Base-by-base conservation (phyloP, 2,329 filamentous ascomycete species). In the Neoascochyta sp. region DNA sequence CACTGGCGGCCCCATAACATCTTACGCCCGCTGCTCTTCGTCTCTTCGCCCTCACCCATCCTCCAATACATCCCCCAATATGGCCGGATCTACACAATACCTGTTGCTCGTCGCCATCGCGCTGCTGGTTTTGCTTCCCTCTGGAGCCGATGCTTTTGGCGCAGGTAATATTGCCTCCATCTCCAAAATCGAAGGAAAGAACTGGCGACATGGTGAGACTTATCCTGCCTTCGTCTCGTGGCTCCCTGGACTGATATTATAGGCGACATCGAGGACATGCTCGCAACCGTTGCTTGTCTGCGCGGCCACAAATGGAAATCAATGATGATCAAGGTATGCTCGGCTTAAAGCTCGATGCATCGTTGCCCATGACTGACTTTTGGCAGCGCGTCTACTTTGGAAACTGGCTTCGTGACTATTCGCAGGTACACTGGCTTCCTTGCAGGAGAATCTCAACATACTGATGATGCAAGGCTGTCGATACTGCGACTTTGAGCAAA, bases 141-240 rank as follows among this genome's bases (percentile, higher is more conserved):
- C 49, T 12, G 57, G 55, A 26, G 58, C 57, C 30, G 47, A 57
- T 16, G 63, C 63, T 27, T 73, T 73, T 41, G 69, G 69, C 27
- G 69, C 69, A 5, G 69, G 69, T 17, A 73, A 73, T 43, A 62
- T 62, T 26, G 57, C 58, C 9, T 58, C 52, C 9, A 60, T 62
- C 27, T 60, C 56, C 2, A 60, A 58, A 23, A 52, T 62, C 13
- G 58, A 73, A 46, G 69, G 69, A 6, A 58, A 67, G 37, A 73
- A 73, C 47, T 73, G 68, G 67, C 65, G 69, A 27, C 69, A 73
- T 68, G 69, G n/a, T n/a, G n/a, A n/a, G n/a, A n/a, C n/a, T n/a
- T n/a, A n/a, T n/a, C n/a, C n/a, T n/a, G n/a, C n/a, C n/a, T n/a
- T n/a, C n/a, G n/a, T n/a, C n/a, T n/a, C n/a, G n/a, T n/a, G n/a